phyloP scores from a whole-genome alignment of 371 early-diverging fungal genomes.

The Synchytrium microbalum region DNA sequence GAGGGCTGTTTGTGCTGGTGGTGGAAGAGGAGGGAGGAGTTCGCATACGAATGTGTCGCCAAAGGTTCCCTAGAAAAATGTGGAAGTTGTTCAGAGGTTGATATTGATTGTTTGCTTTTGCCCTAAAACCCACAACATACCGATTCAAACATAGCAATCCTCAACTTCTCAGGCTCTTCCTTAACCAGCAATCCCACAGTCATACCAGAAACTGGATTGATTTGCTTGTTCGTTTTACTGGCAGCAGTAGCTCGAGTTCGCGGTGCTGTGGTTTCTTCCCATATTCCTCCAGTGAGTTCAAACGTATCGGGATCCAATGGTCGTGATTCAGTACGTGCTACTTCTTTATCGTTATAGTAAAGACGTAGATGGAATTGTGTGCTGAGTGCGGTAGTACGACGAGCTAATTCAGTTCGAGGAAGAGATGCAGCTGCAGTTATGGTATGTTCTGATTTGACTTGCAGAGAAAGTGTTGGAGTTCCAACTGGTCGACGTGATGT shows the following conservation, averaged over 20 bases:
- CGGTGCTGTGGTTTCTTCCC: constrained; percentile 8
- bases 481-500: constrained; percentile 23
- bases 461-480: constrained; percentile 25
- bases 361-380: constrained; percentile 11
- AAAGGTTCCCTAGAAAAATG: constrained; percentile 11
- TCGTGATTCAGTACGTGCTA: constrained; percentile 29
- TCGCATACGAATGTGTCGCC: constrained; percentile 29
- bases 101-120: background rate
- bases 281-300: constrained; percentile 1
- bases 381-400: constrained; percentile 13
- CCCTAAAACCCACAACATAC: no score
- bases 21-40: constrained; percentile 33
- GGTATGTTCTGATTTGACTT: constrained; percentile 11
- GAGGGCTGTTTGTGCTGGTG: constrained; percentile 20
- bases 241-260: constrained; percentile 1
- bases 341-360: constrained; percentile 33
- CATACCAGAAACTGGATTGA: background rate
- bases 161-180: constrained; percentile 29
- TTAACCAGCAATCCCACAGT: constrained; percentile 11
- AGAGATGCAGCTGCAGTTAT: constrained; percentile 22
- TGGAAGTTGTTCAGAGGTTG: background rate
- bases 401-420: constrained; percentile 30
- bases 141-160: constrained; percentile 28
- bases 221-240: background rate
- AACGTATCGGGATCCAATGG: constrained; percentile 23